Percentiles rank a stretch among this genome's conserved stretches.
Conservation (phyloP, 164 flowering plant species). For the Tinospora cordifolia region DNA sequence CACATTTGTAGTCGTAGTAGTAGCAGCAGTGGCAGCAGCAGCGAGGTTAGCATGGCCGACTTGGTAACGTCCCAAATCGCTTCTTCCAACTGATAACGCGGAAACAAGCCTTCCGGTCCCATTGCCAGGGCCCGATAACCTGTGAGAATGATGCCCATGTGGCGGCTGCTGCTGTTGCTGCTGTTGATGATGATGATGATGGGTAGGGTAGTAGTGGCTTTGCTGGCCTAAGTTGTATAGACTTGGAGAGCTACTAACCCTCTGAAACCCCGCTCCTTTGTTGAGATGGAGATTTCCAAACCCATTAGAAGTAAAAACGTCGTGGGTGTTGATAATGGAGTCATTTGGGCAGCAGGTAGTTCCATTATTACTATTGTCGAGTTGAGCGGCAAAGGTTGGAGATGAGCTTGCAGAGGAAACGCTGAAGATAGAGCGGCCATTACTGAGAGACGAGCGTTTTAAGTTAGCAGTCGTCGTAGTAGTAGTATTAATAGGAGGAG, state of each 20-base stretch:
- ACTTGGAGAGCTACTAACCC: constrained; percentile 63
- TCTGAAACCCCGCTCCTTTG: constrained; percentile 23
- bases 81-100: background rate
- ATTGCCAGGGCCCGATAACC: background rate
- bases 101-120: background rate
- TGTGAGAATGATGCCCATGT: background rate
- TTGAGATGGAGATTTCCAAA: background rate
- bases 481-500: background rate
- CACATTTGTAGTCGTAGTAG: no score
- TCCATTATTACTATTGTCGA: no score
- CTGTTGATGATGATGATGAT: background rate
- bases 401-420: constrained; percentile 48
- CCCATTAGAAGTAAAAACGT: background rate
- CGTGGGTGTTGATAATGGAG: constrained; percentile 11
- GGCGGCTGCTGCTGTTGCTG: background rate
- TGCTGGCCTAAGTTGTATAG: constrained; percentile 21
- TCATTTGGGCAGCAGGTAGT: background rate
- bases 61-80: no score
- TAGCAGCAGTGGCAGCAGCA: no score
- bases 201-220: constrained; percentile 4
- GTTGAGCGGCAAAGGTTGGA: constrained; percentile 24
- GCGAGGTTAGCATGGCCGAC: background rate
- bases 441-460: constrained; percentile 14
- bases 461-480: no score
- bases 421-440: constrained; percentile 21